Conservation (phyloP, 2,329 filamentous ascomycete species). For the Neurospora sp. region DNA sequence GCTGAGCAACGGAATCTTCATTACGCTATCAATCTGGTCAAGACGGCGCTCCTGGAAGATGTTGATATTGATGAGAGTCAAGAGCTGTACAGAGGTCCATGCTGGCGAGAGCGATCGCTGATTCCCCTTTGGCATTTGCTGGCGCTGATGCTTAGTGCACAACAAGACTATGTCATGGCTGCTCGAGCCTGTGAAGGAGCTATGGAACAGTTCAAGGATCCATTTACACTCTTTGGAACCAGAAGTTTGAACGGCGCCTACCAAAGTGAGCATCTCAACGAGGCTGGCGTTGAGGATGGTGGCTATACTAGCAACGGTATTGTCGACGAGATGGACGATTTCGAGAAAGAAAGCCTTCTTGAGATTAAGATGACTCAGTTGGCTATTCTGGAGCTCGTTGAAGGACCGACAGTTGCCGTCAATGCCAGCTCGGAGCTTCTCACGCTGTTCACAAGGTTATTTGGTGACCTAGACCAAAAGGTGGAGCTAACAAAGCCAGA, state of each 20-base stretch:
- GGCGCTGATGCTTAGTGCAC: constrained; percentile 72
- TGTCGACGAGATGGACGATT: constrained; percentile 70
- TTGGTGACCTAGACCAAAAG: constrained; percentile 50
- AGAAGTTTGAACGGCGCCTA: constrained; percentile 37
- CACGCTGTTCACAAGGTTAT: constrained; percentile 70
- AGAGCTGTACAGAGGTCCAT: constrained; percentile 35
- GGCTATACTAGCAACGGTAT: constrained; percentile 32
- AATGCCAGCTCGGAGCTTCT: constrained; percentile 82
- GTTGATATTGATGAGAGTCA: constrained; percentile 36
- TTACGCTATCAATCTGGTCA: constrained; percentile 72
- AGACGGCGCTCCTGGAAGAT: constrained; percentile 58
- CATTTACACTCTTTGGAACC: constrained; percentile 57
- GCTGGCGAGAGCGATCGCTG: constrained; percentile 53
- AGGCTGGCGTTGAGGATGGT: constrained; percentile 21
- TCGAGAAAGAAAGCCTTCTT: constrained; percentile 79
- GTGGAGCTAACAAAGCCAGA: constrained; percentile 32
- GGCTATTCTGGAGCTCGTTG: constrained; percentile 68
- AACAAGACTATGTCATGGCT: constrained; percentile 75
- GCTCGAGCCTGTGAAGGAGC: constrained; percentile 78
- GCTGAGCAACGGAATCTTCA: constrained; percentile 77
- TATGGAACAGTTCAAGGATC: constrained; percentile 77
- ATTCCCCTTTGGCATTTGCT: constrained; percentile 89
- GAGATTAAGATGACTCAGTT: constrained; percentile 95
- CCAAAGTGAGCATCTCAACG: constrained; percentile 58
- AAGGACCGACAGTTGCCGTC: constrained; percentile 76